These are phyloP conservation scores for Solanum pinnatisectum DNA, from an alignment of 257 asterid genomes.

Conservation along the genomic window DNA sequence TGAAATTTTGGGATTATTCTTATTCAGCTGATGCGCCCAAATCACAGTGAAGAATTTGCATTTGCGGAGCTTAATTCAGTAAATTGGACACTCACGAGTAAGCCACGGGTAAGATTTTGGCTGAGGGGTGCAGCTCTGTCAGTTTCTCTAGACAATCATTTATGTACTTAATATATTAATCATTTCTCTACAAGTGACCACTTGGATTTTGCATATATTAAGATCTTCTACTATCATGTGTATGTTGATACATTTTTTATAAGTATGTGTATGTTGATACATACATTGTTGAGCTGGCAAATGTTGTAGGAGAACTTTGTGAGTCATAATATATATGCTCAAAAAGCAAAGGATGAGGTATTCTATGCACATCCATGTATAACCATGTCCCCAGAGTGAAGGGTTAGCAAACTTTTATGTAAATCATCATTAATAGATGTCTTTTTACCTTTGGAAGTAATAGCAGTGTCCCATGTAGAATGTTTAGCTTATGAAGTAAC, in stretches of 20 bases:
- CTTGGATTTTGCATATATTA: neutral
- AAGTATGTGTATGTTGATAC: neutral
- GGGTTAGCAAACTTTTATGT: neutral
- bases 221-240: neutral
- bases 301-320: neutral
- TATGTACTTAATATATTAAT: neutral
- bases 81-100: slow-evolving; percentile 47
- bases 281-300: neutral
- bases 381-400: neutral
- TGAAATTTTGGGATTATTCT: neutral
- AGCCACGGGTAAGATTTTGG: slow-evolving; percentile 51
- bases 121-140: neutral
- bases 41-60: slow-evolving; percentile 56
- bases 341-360: neutral
- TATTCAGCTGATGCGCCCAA: slow-evolving; percentile 68
- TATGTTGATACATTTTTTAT: neutral
- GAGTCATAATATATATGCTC: neutral
- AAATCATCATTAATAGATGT: neutral
- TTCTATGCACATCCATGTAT: neutral
- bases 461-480: neutral
- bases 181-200: neutral
- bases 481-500: neutral
- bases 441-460: neutral
- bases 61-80: slow-evolving; percentile 56
- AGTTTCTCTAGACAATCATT: neutral